Evolutionary conservation across 306 rosid genomes (phyloP), one percentile per base, ranked within the genome.

Genomic region (Senna siamea): DNA sequence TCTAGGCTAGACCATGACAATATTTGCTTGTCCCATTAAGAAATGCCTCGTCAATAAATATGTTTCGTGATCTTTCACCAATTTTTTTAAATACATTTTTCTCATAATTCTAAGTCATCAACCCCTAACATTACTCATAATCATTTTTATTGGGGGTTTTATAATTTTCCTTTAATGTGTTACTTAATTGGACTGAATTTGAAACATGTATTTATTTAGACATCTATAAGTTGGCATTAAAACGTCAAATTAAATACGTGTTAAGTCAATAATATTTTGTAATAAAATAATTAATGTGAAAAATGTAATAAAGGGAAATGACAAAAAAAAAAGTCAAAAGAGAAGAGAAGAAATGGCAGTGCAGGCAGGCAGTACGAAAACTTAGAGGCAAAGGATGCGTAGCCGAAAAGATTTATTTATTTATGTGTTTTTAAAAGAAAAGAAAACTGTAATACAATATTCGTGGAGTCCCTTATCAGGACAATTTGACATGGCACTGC

Each of bases 371-470:
- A 40, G 28, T 28, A 11, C 2, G 46, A 17, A 65, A 75, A 53
- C 66, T 40, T 64, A 28, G 17, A 50, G 17, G 17, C 66, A 17
- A 53, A 75, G 55, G 73, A 48, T 73, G 41, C 60, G 12, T 4
- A 8, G 38, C 26, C 34, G 17, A 46, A 14, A 41, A n/a, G 38
- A 2, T 17, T 30, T 7, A 0, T 32, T 59, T n/a, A 38, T 38
- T 38, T 32, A 32, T 38, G 2, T 38, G 1, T 17, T 7, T n/a
- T 50, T 50, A 15, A 4, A 51, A 26, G 9, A 54, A n/a, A 30
- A 18, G 6, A 4, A 9, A 46, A 17, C 15, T 32, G 51, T 46
- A 14, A 14, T 14, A 3, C 18, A 4, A 61, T 9, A 4, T 17
- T 7, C 28, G 18, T 5, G 32, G 7, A 18, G 57, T 5, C 2